A percentile compares a stretch with the other conserved stretches of the same genome.
Conservation (phyloP, 2,329 filamentous ascomycete genomes). For the Fusarium oligoseptatum region DNA sequence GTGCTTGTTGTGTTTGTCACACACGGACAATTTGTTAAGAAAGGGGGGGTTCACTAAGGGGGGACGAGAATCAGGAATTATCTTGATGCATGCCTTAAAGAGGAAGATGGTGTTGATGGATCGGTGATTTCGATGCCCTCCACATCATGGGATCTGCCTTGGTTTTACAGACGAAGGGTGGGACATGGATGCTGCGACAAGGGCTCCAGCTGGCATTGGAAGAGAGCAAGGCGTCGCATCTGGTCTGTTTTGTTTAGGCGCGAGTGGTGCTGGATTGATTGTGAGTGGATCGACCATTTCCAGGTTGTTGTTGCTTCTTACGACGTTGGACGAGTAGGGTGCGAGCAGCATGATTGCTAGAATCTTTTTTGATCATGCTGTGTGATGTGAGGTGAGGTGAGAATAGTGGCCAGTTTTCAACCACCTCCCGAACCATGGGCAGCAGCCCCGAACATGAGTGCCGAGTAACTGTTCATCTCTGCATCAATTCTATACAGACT, state of each 20-base stretch:
- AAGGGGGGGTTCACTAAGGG: constrained; percentile 2
- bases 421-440: neutral
- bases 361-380: constrained; percentile 3
- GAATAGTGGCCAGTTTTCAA: constrained; percentile 10
- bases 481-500: neutral
- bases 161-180: constrained; percentile 25
- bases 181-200: constrained; percentile 5
- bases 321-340: constrained; percentile 20
- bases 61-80: constrained; percentile 15
- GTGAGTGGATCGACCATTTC: constrained; percentile 33
- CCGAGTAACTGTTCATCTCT: neutral
- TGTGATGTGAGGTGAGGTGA: constrained; percentile 8
- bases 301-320: constrained; percentile 33
- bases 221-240: constrained; percentile 9
- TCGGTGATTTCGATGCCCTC: constrained; percentile 12
- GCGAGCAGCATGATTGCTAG: constrained; percentile 1
- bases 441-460: neutral
- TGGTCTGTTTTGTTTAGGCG: constrained; percentile 29
- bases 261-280: constrained; percentile 19
- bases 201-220: constrained; percentile 14
- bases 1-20: constrained; percentile 25
- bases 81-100: constrained; percentile 18
- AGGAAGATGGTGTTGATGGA: constrained; percentile 10
- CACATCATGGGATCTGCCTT: constrained; percentile 38
- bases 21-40: constrained; percentile 9